phyloP scores from a whole-genome alignment of 2,329 filamentous ascomycete genomes.

The Xylaria sp. region DNA sequence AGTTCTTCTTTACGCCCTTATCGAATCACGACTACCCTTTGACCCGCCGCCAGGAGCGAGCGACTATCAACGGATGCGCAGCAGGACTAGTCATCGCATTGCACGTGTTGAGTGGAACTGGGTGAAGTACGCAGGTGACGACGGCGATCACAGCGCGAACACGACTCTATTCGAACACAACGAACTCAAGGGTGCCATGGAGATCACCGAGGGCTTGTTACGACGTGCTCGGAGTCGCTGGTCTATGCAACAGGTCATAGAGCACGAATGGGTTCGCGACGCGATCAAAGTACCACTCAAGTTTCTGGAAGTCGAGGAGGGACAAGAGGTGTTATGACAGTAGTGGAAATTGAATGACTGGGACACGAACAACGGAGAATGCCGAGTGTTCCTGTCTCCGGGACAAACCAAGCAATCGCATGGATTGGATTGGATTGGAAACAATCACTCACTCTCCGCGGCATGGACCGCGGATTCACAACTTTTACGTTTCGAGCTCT shows the following conservation, averaged over 20 bases:
- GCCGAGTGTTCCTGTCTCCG: too few species aligned
- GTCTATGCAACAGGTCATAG: slow-evolving; percentile 66
- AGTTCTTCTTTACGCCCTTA: slow-evolving; percentile 84
- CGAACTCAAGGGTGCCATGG: slow-evolving; percentile 68
- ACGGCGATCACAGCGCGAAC: slow-evolving; percentile 77
- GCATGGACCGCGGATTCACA: neutral
- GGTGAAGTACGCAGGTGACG: slow-evolving; percentile 76
- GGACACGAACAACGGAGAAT: neutral
- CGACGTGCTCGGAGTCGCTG: slow-evolving; percentile 77
- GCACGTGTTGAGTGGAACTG: slow-evolving; percentile 94
- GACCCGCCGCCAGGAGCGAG: slow-evolving; percentile 79
- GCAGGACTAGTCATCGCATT: slow-evolving; percentile 86
- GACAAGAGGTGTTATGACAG: slow-evolving; percentile 44
- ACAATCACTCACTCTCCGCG: neutral
- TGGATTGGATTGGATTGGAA: neutral
- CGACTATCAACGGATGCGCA: slow-evolving; percentile 69
- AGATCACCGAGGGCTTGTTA: slow-evolving; percentile 76
- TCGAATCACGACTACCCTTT: slow-evolving; percentile 90
- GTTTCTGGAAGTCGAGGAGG: slow-evolving; percentile 56
- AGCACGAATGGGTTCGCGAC: slow-evolving; percentile 67
- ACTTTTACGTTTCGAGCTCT: slow-evolving; percentile 8
- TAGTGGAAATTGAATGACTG: neutral
- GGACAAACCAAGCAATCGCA: neutral
- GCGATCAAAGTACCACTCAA: slow-evolving; percentile 64
- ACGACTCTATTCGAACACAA: slow-evolving; percentile 55